A percentile compares a stretch with the other conserved stretches of the same genome.
phyloP scores from a whole-genome alignment of 1,284 basidiomycete species.

The Ganoderma resinaceum region DNA sequence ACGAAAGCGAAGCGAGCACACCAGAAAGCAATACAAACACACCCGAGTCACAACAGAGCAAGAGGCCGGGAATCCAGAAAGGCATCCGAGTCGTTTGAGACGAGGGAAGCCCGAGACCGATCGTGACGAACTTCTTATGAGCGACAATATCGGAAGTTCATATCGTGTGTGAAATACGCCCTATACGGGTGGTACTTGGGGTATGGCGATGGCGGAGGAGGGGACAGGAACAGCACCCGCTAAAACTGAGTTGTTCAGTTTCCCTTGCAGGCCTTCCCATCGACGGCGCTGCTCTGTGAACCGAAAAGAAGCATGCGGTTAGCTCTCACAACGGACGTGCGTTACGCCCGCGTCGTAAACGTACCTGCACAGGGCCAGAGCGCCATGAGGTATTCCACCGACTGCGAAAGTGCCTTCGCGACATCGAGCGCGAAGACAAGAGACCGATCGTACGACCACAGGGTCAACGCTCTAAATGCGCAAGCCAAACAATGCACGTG shows the following conservation, averaged over 20 bases:
- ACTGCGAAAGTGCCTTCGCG: conserved; percentile 64
- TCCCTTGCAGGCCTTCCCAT: conserved; percentile 54
- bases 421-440: conserved; percentile 71
- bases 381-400: conserved; percentile 68
- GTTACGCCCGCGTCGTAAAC: conserved; percentile 19
- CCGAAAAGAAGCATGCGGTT: background rate
- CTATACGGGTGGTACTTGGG: background rate
- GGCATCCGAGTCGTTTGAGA: background rate
- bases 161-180: background rate
- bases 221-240: conserved; percentile 50
- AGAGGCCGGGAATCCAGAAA: background rate
- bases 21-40: conserved; percentile 14
- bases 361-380: conserved; percentile 74
- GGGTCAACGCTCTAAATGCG: conserved; percentile 55
- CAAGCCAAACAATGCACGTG: conserved; percentile 13
- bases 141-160: background rate
- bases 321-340: background rate
- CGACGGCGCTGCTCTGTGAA: conserved; percentile 58
- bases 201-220: conserved; percentile 21
- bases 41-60: conserved; percentile 6
- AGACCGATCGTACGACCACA: conserved; percentile 70
- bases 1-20: conserved; percentile 21
- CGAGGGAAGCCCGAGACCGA: background rate
- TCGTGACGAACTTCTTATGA: background rate
- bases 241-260: conserved; percentile 55